Evolutionary conservation across 345 rosid genomes (phyloP).

Genomic region (Barbarea vulgaris): DNA sequence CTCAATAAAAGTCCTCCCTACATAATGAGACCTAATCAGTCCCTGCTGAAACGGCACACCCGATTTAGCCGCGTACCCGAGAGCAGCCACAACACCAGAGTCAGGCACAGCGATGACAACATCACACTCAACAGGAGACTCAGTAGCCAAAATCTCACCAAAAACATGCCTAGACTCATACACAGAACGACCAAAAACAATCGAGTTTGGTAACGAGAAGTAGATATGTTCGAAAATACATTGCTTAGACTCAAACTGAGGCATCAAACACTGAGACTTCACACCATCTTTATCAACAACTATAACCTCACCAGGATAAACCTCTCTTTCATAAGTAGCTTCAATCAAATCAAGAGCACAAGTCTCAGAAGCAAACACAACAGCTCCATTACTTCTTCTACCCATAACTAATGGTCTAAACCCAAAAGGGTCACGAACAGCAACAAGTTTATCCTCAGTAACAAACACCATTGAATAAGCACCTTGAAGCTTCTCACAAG

Average conservation of each 20-base stretch:
- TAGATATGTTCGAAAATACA: slow-evolving; percentile 96
- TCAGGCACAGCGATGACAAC: slow-evolving; percentile 97
- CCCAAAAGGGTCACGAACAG: slow-evolving; percentile 87
- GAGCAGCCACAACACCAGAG: slow-evolving; percentile 96
- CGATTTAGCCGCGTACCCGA: slow-evolving; percentile 82
- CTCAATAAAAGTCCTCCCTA: slow-evolving; percentile 93
- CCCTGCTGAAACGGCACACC: slow-evolving; percentile 92
- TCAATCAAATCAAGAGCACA: slow-evolving; percentile 98
- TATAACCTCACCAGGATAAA: slow-evolving; percentile 87
- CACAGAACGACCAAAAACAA: slow-evolving; percentile 86
- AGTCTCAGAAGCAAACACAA: slow-evolving; percentile 92
- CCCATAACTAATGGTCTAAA: slow-evolving; percentile 97
- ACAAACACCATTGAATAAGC: slow-evolving; percentile 96
- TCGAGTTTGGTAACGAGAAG: slow-evolving; percentile 82
- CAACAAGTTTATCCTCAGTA: slow-evolving; percentile 92
- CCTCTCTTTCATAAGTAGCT: slow-evolving; percentile 92
- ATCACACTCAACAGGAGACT: slow-evolving; percentile 82
- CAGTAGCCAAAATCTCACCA: slow-evolving; percentile 84
- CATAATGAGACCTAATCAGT: slow-evolving; percentile 89
- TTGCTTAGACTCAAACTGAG: slow-evolving; percentile 72
- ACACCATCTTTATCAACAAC: slow-evolving; percentile 88
- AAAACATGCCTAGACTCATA: slow-evolving; percentile 70
- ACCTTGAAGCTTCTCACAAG: slow-evolving; percentile 82
- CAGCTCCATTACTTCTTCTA: slow-evolving; percentile 89
- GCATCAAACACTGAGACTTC: slow-evolving; percentile 74